Evolutionary conservation across 441 rosid genomes (phyloP).

Genomic region (Omphalea diandra): DNA sequence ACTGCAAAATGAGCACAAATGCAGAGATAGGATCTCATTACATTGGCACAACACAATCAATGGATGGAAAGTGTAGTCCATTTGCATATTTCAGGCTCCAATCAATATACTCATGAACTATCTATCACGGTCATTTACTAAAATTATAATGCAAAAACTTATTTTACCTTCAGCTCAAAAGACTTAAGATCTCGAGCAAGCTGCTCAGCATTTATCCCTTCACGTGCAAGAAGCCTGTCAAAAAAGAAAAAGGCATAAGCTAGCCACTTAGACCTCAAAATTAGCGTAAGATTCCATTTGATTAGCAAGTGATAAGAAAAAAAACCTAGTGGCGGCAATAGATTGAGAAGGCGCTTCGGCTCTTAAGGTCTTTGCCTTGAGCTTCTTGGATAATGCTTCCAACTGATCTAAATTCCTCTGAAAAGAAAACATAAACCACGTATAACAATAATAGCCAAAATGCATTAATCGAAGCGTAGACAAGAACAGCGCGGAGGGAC

Average conservation of each 20-base stretch:
- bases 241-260: too few species aligned
- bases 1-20: too few species aligned
- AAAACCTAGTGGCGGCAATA: conserved; percentile 93
- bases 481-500: conserved; percentile 30
- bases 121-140: background rate
- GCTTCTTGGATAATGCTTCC: conserved; percentile 93
- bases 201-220: conserved; percentile 96
- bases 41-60: too few species aligned
- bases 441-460: background rate
- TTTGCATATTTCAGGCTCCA: background rate
- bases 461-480: too few species aligned
- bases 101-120: background rate
- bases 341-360: conserved; percentile 91
- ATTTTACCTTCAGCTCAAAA: conserved; percentile 79
- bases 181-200: conserved; percentile 93
- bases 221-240: conserved; percentile 88
- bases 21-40: too few species aligned
- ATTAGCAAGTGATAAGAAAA: background rate
- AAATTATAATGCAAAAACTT: conserved; percentile 10
- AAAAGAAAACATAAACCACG: conserved; percentile 19
- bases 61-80: background rate
- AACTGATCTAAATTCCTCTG: conserved; percentile 93
- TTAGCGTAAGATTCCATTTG: background rate
- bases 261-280: background rate
- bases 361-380: conserved; percentile 82